Base-by-base conservation (phyloP, 169 alveolate genomes). In the Plasmodium yoelii region DNA sequence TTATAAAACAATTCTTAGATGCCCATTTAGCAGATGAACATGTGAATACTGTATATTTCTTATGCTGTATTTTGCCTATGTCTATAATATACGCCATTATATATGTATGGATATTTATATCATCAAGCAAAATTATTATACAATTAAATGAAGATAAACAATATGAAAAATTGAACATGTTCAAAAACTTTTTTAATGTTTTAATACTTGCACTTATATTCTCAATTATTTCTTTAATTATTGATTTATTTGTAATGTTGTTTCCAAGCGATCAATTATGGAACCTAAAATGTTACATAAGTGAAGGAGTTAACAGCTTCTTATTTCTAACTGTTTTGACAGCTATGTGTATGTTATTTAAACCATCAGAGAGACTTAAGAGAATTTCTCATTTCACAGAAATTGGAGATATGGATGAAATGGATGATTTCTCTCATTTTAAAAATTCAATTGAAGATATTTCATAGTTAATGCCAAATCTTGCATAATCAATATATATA, bases 131-230 rank as follows among this genome's bases (percentile, higher is more conserved):
- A 86, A 86, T 86, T 69, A 86, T 86, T 22, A 86, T 86, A 24
- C 91, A 86, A 55, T 59, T 86, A 59, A 86, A 70, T 86, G 91
- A 86, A 56, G 91, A 86, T n/a, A 86, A 86, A 70, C 91, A 86
- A 72, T 86, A 86, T 51, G 91, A 86, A 47, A 86, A 86, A 51
- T 70, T 86, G 24, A 86, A 86, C n/a, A 86, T 86, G 91, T 86
- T 86, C 22, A 86, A 86, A 64, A 86, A 56, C n/a, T 70, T 86
- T 70, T 86, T 86, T 57, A 86, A 86, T 42, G 91, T 86, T 15
- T 61, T 86, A 59, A 70, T 86, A 57, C 71, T 86, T 86, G 60
- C 91, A n/a, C 67, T 86, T 39, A 59, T 86, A 47, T 86, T 86
- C 71, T 68, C 91, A 15, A 19, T 86, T 44, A 86, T 86, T 24